Conservation (phyloP, 2,329 filamentous ascomycete species). For the Penicillium palitans region DNA sequence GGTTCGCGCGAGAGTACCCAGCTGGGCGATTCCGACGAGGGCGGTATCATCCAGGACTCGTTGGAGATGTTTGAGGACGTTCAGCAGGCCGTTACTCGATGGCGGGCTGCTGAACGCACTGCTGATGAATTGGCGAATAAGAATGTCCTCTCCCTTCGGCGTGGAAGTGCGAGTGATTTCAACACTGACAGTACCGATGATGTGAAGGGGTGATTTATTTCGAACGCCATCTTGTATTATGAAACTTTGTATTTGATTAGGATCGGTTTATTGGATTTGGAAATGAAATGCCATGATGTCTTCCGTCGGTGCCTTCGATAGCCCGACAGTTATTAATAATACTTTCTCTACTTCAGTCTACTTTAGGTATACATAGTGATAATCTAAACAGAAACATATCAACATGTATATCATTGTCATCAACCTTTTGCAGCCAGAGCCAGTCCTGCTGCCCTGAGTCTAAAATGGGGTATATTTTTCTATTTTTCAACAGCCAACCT, state of each 20-base stretch:
- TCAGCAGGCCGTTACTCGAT: constrained; percentile 72
- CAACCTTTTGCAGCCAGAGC: not conserved
- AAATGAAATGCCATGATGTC: constrained; percentile 13
- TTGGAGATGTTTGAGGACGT: constrained; percentile 87
- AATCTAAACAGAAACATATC: not conserved
- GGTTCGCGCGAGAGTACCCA: constrained; percentile 44
- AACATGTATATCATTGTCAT: constrained; percentile 7
- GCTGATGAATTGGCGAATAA: constrained; percentile 42
- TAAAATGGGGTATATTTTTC: constrained; percentile 17
- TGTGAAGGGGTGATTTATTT: constrained; percentile 28
- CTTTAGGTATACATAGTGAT: no score
- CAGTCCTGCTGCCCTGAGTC: constrained; percentile 18
- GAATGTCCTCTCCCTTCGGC: constrained; percentile 38
- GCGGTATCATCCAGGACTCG: constrained; percentile 83
- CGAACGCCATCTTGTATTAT: constrained; percentile 16
- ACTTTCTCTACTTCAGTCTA: not conserved
- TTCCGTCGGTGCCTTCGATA: constrained; percentile 13
- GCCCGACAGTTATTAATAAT: constrained; percentile 13
- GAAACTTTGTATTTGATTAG: constrained; percentile 24
- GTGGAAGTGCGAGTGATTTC: constrained; percentile 40
- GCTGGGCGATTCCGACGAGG: constrained; percentile 72
- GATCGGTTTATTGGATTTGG: constrained; percentile 3
- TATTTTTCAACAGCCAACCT: not conserved
- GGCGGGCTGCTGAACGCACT: constrained; percentile 67
- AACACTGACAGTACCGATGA: constrained; percentile 41